Percentiles rank a stretch among this genome's conserved stretches.
These are phyloP conservation scores for Aureobasidium lini DNA, from an alignment of 2,329 filamentous ascomycete species.

Conservation along the genomic window DNA sequence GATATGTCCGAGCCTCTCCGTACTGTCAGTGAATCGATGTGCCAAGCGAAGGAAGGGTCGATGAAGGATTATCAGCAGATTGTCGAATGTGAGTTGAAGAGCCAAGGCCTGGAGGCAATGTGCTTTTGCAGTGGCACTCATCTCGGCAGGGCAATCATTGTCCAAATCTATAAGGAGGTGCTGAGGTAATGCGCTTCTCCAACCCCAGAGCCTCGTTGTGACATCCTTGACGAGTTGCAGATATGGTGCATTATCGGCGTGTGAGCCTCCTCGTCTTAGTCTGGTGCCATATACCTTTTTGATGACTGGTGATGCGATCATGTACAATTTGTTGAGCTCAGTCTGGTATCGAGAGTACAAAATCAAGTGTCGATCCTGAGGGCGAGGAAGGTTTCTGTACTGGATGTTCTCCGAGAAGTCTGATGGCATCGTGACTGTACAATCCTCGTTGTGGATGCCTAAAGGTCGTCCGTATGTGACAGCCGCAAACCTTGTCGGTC, in stretches of 20 bases:
- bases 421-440: conserved; percentile 29
- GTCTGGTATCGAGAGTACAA: conserved; percentile 23
- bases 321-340: conserved; percentile 26
- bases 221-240: conserved; percentile 19
- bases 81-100: conserved; percentile 38
- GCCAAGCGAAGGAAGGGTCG: conserved; percentile 36
- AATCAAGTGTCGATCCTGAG: not conserved
- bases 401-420: conserved; percentile 28
- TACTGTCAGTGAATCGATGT: conserved; percentile 22
- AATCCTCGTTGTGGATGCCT: conserved; percentile 37
- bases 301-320: conserved; percentile 26
- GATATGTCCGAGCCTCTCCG: not conserved
- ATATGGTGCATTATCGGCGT: conserved; percentile 15
- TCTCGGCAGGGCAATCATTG: conserved; percentile 18
- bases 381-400: conserved; percentile 19
- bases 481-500: conserved; percentile 28
- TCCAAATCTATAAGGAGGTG: conserved; percentile 21
- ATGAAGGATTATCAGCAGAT: conserved; percentile 36
- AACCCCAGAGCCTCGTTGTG: conserved; percentile 20
- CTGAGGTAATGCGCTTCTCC: conserved; percentile 22
- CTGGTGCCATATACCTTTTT: conserved; percentile 24
- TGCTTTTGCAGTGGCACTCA: conserved; percentile 16
- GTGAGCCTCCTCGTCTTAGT: conserved; percentile 7
- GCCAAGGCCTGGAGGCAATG: conserved; percentile 34
- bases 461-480: conserved; percentile 36